Conservation (phyloP, 2,329 filamentous ascomycete species). For the Diaporthe vaccinii region DNA sequence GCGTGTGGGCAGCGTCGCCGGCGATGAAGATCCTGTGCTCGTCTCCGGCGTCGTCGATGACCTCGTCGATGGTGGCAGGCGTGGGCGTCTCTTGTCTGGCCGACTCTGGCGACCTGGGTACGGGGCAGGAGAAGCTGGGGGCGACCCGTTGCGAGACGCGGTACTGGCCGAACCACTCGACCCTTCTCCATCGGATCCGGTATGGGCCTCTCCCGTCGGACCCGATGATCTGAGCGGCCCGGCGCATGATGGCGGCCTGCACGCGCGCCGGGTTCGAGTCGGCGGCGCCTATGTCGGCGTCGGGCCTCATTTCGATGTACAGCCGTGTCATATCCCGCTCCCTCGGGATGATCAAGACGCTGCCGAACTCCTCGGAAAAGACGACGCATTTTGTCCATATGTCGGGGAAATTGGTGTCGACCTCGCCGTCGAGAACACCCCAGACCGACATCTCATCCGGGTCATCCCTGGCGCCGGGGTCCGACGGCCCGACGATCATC, state of each 20-base stretch:
- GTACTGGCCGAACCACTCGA: constrained; percentile 81
- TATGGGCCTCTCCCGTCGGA: constrained; percentile 56
- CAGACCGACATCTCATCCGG: constrained; percentile 70
- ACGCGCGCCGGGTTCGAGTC: constrained; percentile 56
- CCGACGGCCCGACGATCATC: constrained; percentile 63
- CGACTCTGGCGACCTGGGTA: neutral
- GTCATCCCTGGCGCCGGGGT: constrained; percentile 66
- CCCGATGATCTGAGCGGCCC: constrained; percentile 71
- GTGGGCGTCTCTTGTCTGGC: constrained; percentile 22
- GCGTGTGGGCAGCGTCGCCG: constrained; percentile 79
- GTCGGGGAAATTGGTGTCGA: constrained; percentile 81
- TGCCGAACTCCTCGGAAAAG: constrained; percentile 75
- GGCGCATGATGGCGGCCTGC: constrained; percentile 77
- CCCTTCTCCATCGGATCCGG: constrained; percentile 68
- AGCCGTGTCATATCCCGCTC: constrained; percentile 80
- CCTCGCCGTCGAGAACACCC: constrained; percentile 79
- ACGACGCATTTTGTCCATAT: constrained; percentile 81
- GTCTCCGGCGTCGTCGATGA: neutral
- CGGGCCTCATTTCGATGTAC: constrained; percentile 69
- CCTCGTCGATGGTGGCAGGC: neutral
- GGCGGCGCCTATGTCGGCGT: constrained; percentile 58
- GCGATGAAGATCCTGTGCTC: constrained; percentile 75
- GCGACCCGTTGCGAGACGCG: constrained; percentile 80
- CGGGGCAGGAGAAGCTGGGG: constrained; percentile 73
- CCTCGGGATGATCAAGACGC: constrained; percentile 80